These are phyloP conservation scores for Chrysoporthe deuterocubensis DNA, from an alignment of 2,329 filamentous ascomycete species.

Conservation along the genomic window DNA sequence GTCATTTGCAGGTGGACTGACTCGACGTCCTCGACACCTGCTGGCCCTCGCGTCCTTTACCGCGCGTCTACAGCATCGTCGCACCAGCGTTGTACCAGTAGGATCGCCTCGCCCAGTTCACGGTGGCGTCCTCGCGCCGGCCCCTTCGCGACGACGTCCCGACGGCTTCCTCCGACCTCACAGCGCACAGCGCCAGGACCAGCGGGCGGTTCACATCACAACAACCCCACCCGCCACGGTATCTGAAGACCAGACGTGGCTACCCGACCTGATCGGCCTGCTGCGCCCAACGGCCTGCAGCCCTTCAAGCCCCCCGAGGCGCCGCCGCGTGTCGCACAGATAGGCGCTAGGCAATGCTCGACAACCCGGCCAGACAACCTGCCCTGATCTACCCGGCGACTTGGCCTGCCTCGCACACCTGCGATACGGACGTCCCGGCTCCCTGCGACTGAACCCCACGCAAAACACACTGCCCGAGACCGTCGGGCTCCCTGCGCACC, in stretches of 20 bases:
- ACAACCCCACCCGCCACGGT: neutral
- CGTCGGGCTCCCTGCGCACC: slow-evolving; percentile 10
- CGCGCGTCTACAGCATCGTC: neutral
- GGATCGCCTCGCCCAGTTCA: neutral
- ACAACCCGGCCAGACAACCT: slow-evolving; percentile 6
- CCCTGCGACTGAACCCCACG: neutral
- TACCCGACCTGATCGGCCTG: slow-evolving; percentile 1
- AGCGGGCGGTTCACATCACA: neutral
- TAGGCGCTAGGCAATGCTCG: slow-evolving; percentile 21
- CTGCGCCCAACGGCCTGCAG: slow-evolving; percentile 7
- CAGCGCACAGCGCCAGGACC: neutral
- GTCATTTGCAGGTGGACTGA: neutral
- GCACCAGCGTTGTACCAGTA: neutral
- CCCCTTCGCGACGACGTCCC: slow-evolving; percentile 1
- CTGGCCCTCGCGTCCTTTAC: neutral
- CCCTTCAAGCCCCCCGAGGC: neutral
- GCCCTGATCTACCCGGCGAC: slow-evolving; percentile 7
- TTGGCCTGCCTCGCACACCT: neutral
- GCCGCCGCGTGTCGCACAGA: slow-evolving; percentile 8
- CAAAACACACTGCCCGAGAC: neutral
- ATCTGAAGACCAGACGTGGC: neutral
- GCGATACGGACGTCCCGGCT: slow-evolving; percentile 9
- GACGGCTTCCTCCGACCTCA: neutral
- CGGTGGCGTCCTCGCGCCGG: neutral
- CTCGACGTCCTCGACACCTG: neutral